Evolutionary conservation across 2,329 filamentous ascomycete genomes (phyloP), one percentile per base, ranked within the genome.

Genomic region (Aspergillus calidoustus): DNA sequence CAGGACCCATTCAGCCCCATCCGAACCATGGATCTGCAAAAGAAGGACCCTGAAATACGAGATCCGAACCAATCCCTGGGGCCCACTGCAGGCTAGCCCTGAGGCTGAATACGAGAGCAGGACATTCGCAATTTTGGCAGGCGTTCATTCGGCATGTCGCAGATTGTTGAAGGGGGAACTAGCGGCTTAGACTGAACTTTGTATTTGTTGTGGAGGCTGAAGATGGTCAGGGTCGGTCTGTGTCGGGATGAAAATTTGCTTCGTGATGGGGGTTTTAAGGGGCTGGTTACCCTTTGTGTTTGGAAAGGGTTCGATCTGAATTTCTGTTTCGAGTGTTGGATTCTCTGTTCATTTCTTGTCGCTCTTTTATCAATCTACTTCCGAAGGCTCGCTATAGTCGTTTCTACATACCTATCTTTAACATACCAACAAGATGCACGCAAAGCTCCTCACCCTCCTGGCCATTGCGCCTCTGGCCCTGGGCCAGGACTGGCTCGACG

Each of bases 61-160:
- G 34, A 41, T 41, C 34, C 5, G 34, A 11, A 41, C 34, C 34
- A 41, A 41, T 41, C 34, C 2, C 11, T 38, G 34, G 34, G 34
- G 13, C 15, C 34, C 34, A 41, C 34, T 15, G 15, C 34, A 3
- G 11, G 3, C 34, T 13, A 41, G 9, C 34, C 34, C 34, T 54
- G 52, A 54, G 52, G 52, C 52, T 54, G 52, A 54, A 54, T 54
- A 54, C 52, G 52, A 54, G 52, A 3, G 52, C 44, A 31, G 22
- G 23, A 19, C 52, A 46, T 28, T 54, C 11, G 52, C 23, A 54
- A 54, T 53, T 53, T 53, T 43, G 19, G 19, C 1, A 41, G 23
- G 52, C 34, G 15, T 34, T 28, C 13, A 30, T 53, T 41, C 13
- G 23, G 19, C 52, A 19, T 28, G 2, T 44, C 1, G 52, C 15